Evolutionary conservation across 2,329 filamentous ascomycete species (phyloP).

Genomic region (Mollisia scopiformis): DNA sequence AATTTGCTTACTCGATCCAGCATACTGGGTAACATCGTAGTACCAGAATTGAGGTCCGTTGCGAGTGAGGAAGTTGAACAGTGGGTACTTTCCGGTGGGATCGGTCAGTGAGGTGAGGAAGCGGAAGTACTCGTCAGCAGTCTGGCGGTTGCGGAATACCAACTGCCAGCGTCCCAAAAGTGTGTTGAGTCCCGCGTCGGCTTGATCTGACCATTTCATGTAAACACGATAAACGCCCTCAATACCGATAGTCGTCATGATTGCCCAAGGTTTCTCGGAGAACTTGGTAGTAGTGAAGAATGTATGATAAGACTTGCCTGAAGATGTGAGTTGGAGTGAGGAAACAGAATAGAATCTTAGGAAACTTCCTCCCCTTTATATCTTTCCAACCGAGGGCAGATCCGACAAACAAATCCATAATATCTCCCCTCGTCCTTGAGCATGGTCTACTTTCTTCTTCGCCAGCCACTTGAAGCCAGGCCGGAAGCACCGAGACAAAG

Average conservation of each 20-base stretch:
- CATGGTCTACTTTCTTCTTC: too few species aligned
- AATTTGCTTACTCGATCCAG: conserved; percentile 4
- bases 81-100: neutral
- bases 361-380: too few species aligned
- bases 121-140: conserved; percentile 10
- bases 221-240: conserved; percentile 10
- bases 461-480: too few species aligned
- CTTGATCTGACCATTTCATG: conserved; percentile 2
- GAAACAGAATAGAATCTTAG: too few species aligned
- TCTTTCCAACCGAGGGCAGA: too few species aligned
- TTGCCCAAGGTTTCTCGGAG: too few species aligned
- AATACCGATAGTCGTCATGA: conserved; percentile 4
- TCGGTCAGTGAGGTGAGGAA: conserved; percentile 1
- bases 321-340: too few species aligned
- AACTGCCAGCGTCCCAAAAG: conserved; percentile 1
- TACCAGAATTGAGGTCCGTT: conserved; percentile 13
- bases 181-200: neutral
- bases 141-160: conserved; percentile 7
- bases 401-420: too few species aligned
- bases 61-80: neutral
- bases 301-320: too few species aligned
- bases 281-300: too few species aligned
- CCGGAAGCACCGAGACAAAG: too few species aligned
- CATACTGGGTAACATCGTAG: conserved; percentile 5
- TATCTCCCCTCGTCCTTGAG: too few species aligned